A percentile compares a stretch with the other conserved stretches of the same genome.
phyloP scores from a whole-genome alignment of 495 filamentous ascomycete species.

The Annulohypoxylon maeteangense region DNA sequence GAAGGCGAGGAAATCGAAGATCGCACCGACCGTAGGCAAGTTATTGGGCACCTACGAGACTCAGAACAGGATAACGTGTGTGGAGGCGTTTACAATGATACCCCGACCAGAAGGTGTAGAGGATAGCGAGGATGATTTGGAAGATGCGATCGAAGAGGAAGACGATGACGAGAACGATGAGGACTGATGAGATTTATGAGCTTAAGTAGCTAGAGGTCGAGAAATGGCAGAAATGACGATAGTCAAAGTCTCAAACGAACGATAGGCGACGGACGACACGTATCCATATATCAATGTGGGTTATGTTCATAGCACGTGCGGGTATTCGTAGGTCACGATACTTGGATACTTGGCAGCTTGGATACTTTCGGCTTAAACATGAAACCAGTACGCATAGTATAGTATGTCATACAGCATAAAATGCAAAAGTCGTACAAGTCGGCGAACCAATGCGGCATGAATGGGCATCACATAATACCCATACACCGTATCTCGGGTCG shows the following conservation, averaged over 20 bases:
- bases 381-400: background rate
- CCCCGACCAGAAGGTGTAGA: slow-evolving; percentile 60
- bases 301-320: background rate
- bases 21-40: slow-evolving; percentile 69
- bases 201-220: background rate
- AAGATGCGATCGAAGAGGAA: slow-evolving; percentile 54
- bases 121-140: slow-evolving; percentile 61
- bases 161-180: slow-evolving; percentile 56
- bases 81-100: slow-evolving; percentile 87
- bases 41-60: slow-evolving; percentile 85
- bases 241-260: background rate
- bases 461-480: too few relatives aligned
- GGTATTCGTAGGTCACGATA: background rate
- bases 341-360: background rate
- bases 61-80: slow-evolving; percentile 87
- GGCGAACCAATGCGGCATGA: background rate
- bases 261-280: background rate
- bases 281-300: background rate
- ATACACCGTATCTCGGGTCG: background rate
- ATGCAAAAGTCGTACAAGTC: background rate
- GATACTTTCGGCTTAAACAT: background rate
- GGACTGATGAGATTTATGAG: slow-evolving; percentile 35
- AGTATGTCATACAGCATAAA: background rate
- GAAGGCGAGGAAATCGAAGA: slow-evolving; percentile 39
- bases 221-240: background rate